Evolutionary conservation across 768 basidiomycete genomes (phyloP).

Genomic region (Xerocomellus chrysenteron): DNA sequence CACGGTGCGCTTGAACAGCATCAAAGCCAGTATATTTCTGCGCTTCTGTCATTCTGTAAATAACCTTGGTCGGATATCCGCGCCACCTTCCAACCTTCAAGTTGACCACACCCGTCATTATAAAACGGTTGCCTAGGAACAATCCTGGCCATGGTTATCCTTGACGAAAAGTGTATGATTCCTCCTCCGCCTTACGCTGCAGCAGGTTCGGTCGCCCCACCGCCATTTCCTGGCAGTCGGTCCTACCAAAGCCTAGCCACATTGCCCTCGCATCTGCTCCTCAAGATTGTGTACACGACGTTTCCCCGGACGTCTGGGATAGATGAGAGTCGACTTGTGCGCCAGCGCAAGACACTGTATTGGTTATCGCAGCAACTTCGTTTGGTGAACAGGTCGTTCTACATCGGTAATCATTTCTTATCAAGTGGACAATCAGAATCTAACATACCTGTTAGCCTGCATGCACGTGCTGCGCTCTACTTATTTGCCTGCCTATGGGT

Average conservation of each 20-base stretch:
- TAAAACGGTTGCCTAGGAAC: slow-evolving; percentile 3
- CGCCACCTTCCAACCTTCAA: neutral
- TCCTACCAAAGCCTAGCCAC: slow-evolving; percentile 27
- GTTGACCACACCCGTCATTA: neutral
- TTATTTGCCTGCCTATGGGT: slow-evolving; percentile 65
- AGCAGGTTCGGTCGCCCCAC: slow-evolving; percentile 25
- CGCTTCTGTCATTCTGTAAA: neutral
- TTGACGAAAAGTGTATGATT: slow-evolving; percentile 43
- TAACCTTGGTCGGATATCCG: neutral
- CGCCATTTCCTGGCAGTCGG: slow-evolving; percentile 34
- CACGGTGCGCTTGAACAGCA: neutral
- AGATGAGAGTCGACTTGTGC: slow-evolving; percentile 41
- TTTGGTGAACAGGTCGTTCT: slow-evolving; percentile 63
- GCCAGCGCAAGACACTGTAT: slow-evolving; percentile 65
- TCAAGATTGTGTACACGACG: slow-evolving; percentile 65
- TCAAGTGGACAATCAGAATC: neutral
- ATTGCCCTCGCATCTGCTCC: slow-evolving; percentile 62
- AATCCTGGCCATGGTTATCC: slow-evolving; percentile 39
- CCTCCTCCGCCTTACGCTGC: slow-evolving; percentile 40
- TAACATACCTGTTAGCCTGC: slow-evolving; percentile 45
- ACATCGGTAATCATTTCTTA: slow-evolving; percentile 46
- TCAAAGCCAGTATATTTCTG: neutral
- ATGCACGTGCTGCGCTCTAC: slow-evolving; percentile 81
- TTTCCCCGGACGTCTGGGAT: slow-evolving; percentile 53
- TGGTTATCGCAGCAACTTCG: slow-evolving; percentile 68